Conservation (phyloP, 306 rosid genomes). For the Cotoneaster glaucophyllus region DNA sequence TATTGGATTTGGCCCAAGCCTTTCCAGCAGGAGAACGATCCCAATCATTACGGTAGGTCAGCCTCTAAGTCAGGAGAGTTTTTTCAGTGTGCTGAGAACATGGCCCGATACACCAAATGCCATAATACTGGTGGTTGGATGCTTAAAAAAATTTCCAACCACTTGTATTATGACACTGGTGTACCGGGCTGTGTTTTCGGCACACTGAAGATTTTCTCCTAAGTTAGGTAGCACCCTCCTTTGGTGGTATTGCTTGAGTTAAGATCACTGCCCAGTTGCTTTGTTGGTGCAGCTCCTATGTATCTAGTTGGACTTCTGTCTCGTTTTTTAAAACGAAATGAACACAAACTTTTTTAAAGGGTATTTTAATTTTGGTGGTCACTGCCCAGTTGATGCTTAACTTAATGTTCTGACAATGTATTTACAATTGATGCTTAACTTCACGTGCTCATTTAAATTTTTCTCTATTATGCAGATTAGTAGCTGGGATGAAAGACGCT, state of each 20-base stretch:
- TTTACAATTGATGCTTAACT: not conserved
- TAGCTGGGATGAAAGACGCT: slow-evolving; percentile 57
- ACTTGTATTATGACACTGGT: too few relatives aligned
- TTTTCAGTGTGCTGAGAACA: too few relatives aligned
- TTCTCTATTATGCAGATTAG: slow-evolving; percentile 49
- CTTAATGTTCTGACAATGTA: not conserved
- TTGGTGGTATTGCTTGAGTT: not conserved
- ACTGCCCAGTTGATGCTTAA: too few relatives aligned
- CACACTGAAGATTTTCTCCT: too few relatives aligned
- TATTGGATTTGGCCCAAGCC: not conserved
- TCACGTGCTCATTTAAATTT: not conserved
- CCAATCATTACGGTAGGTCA: not conserved
- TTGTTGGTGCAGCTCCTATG: not conserved
- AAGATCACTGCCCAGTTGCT: not conserved
- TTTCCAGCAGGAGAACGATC: not conserved
- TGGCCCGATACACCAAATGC: too few relatives aligned
- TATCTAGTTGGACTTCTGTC: slow-evolving; percentile 2
- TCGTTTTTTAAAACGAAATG: not conserved
- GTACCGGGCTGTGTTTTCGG: too few relatives aligned
- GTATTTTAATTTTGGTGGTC: not conserved
- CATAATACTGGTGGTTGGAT: too few relatives aligned
- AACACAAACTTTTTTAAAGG: not conserved
- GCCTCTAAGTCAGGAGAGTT: not conserved
- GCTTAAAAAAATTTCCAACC: too few relatives aligned
- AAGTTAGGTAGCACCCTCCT: not conserved